Evolutionary conservation across 352 stramenopile genomes (phyloP), one percentile per base, ranked within the genome.

Genomic region (Pythium oligandrum): DNA sequence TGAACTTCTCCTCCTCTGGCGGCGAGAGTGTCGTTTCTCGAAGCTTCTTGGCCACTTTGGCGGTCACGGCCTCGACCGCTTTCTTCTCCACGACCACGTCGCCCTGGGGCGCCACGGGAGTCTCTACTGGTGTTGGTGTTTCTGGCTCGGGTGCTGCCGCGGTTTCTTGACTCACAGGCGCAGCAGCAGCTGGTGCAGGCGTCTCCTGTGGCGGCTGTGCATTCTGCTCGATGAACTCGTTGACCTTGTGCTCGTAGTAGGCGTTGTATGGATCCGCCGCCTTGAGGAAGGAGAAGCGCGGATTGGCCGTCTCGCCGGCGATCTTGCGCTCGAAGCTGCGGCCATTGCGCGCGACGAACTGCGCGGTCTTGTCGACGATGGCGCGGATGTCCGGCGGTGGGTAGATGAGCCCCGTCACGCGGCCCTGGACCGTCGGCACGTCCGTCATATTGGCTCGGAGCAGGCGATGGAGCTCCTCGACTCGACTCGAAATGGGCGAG

Each of bases 191-290:
- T 50, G 26, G 12, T 32, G 34, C 54, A n/a, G 34, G 57, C 38
- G 40, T 64, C 62, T 50, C 80, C 70, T 42, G 70, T 44, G 10
- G 65, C 55, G 32, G 63, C 57, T 38, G 70, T 12, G 56, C 60
- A 26, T 79, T 75, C 35, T 74, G 61, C 31, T 78, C 75, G 10
- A 90, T 64, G 70, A 96, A 73, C 57, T 96, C 82, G 45, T 64
- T 66, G 53, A 99, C 97, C 56, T 96, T 96, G 66, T 98, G 79
- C 84, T 99, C 95, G 65, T 99, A 99, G 78, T 99, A 99, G 26
- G 93, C 91, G 74, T 99, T 90, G 72, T 99, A 99, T 40, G 96
- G 96, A 53, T 98, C 94, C 10, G 81, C 71, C 32, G 79, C 68
- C 43, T 94, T 88, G 64, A 99, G 78, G 73, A 99, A 99, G 34